Evolutionary conservation across 2,329 filamentous ascomycete species (phyloP).

Genomic region (Tricladium varicosporioides): DNA sequence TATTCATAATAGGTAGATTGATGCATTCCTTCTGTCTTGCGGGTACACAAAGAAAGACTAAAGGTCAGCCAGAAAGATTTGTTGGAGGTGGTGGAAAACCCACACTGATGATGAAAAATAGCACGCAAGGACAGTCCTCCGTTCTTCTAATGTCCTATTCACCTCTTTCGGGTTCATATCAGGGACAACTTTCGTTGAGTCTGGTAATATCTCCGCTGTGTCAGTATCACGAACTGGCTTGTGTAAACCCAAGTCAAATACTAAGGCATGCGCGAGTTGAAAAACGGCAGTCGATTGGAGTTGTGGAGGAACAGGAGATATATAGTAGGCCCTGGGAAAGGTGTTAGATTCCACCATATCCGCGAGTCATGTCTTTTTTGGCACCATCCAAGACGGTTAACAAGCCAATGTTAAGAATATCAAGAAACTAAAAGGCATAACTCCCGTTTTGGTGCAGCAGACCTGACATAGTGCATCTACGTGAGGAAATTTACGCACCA

Average conservation of each 20-base stretch:
- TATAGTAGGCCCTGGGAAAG: slow-evolving; percentile 18
- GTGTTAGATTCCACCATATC: background rate
- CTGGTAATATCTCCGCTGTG: slow-evolving; percentile 10
- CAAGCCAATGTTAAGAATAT: no score
- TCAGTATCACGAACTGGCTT: slow-evolving; percentile 17
- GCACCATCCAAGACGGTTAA: background rate
- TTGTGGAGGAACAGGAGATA: slow-evolving; percentile 15
- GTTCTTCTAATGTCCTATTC: slow-evolving; percentile 21
- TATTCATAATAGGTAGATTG: slow-evolving; percentile 23
- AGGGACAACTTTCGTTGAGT: background rate
- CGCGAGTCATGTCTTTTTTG: no score
- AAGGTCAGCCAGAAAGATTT: background rate
- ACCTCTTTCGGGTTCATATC: slow-evolving; percentile 12
- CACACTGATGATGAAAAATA: slow-evolving; percentile 22
- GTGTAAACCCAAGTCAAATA: slow-evolving; percentile 24
- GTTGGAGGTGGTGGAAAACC: background rate
- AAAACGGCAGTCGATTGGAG: slow-evolving; percentile 17
- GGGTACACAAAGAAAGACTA: slow-evolving; percentile 16
- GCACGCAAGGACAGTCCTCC: slow-evolving; percentile 18
- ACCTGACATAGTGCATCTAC: background rate
- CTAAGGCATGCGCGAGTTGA: slow-evolving; percentile 19
- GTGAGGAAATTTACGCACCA: slow-evolving; percentile 17
- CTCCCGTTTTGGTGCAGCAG: background rate
- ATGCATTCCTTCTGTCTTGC: slow-evolving; percentile 19
- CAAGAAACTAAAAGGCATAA: background rate